Base-by-base conservation (phyloP, 352 stramenopile genomes). In the Phytopythium kandeliae region DNA sequence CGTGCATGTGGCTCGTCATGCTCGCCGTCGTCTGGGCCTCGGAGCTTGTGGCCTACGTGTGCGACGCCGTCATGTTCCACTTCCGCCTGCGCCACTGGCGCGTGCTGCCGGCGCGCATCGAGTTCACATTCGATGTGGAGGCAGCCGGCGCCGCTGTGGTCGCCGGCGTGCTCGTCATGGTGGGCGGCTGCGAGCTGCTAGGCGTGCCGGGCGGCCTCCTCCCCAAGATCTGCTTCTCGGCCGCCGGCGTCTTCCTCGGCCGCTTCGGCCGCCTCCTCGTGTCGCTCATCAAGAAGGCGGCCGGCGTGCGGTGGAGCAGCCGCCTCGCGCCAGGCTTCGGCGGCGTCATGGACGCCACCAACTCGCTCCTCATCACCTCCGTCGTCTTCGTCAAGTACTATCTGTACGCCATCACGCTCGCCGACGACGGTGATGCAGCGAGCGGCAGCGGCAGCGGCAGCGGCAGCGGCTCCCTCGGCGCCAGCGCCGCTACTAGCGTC, bases 241-340 rank as follows among this genome's bases (percentile, higher is more conserved):
- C 98, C 4, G 49, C 98, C 3, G 94, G 87, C 16, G 78, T 98
- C n/a, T 72, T 98, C 28, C 67, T 98, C 30, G 95, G 92, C 7
- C 80, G 97, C 9, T 70, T 98, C 17, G 96, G 96, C 24, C 94
- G 98, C 58, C 68, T 98, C 19, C 98, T 97, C 21, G 92, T 96
- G 48, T 97, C 81, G n/a, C 94, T 98, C 70, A 63, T 98, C 19
- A 98, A 99, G 68, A 78, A 94, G 30, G 91, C 97, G 63, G 91
- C 92, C 16, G 82, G 84, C 0, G 71, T 99, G 25, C 98, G 98
- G 57, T 92, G 98, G 62, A 97, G 95, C 40, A 93, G 93, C 16
- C 79, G 85, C 51, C 65, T 98, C 3, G 96, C 98, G 56, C 96
- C 96, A 8, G 96, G 96, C 51, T 95, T 98, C 60, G 96, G 96